These are phyloP conservation scores for Picea abies DNA, from an alignment of 83 land plant species.

Conservation along the genomic window DNA sequence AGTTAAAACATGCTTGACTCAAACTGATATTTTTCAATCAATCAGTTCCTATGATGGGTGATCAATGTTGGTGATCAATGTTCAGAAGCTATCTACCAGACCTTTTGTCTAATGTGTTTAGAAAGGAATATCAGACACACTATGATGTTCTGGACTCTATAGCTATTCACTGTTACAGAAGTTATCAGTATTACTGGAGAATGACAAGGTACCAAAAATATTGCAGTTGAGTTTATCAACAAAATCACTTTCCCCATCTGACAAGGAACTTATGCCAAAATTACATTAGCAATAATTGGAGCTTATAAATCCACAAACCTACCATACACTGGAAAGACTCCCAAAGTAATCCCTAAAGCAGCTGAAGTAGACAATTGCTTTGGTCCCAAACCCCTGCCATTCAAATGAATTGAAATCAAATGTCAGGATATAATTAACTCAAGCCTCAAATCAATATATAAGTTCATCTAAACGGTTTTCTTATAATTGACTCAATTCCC, in stretches of 20 bases:
- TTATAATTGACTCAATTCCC: not conserved
- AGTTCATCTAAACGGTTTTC: not conserved
- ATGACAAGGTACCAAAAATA: not conserved
- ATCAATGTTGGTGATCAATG: too few relatives aligned
- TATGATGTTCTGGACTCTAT: not conserved
- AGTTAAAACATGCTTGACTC: not conserved
- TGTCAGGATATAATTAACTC: not conserved
- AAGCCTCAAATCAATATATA: not conserved
- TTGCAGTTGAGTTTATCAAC: not conserved
- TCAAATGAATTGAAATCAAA: not conserved
- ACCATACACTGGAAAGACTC: conserved; percentile 33
- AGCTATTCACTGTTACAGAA: not conserved
- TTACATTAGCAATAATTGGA: not conserved
- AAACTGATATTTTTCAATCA: not conserved
- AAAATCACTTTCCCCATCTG: not conserved
- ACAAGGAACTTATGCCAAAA: not conserved
- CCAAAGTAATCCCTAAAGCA: conserved; percentile 27
- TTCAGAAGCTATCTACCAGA: too few relatives aligned
- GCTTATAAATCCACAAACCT: not conserved
- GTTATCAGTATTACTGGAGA: not conserved
- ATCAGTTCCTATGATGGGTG: too few relatives aligned
- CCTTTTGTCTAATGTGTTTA: too few relatives aligned
- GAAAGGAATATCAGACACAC: not conserved
- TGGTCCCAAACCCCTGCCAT: conserved; percentile 27
- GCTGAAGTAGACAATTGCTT: conserved; percentile 28